These are phyloP conservation scores for Russula vinacea DNA, from an alignment of 768 basidiomycete genomes.

Conservation along the genomic window DNA sequence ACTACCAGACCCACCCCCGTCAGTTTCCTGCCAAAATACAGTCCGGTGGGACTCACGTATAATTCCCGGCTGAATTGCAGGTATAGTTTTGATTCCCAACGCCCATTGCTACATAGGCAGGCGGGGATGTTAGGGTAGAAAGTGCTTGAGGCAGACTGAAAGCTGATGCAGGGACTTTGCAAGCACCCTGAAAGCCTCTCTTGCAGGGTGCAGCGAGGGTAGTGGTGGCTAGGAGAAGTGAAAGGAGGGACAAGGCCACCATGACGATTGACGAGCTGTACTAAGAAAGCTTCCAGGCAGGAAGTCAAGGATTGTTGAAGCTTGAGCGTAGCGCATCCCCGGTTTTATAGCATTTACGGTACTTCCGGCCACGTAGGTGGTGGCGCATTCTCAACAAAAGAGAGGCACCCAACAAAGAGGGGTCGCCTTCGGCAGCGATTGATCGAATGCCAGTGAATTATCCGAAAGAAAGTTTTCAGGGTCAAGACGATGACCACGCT, in stretches of 20 bases:
- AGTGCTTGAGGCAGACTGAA: background rate
- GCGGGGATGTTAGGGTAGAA: background rate
- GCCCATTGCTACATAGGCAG: background rate
- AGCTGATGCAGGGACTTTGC: background rate
- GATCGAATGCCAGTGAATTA: too few species aligned
- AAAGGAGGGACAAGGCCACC: background rate
- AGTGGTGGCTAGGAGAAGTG: background rate
- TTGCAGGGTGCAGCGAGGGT: conserved; percentile 9
- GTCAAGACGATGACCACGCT: too few species aligned
- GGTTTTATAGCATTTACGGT: background rate
- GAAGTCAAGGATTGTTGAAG: background rate
- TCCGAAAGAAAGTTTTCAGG: too few species aligned
- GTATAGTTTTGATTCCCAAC: conserved; percentile 19
- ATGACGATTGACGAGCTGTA: conserved; percentile 2
- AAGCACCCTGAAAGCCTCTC: background rate
- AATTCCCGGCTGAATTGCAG: conserved; percentile 1
- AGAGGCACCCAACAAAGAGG: background rate
- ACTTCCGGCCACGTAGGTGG: background rate
- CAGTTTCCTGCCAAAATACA: background rate
- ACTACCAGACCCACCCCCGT: conserved; percentile 2
- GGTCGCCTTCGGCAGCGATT: too few species aligned
- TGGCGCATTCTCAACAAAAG: background rate
- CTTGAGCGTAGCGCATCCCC: background rate
- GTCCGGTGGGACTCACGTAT: conserved; percentile 6
- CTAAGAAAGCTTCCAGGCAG: too few species aligned